These are phyloP conservation scores for Stemphylium beticola DNA, from an alignment of 2,329 filamentous ascomycete genomes.

Conservation along the genomic window DNA sequence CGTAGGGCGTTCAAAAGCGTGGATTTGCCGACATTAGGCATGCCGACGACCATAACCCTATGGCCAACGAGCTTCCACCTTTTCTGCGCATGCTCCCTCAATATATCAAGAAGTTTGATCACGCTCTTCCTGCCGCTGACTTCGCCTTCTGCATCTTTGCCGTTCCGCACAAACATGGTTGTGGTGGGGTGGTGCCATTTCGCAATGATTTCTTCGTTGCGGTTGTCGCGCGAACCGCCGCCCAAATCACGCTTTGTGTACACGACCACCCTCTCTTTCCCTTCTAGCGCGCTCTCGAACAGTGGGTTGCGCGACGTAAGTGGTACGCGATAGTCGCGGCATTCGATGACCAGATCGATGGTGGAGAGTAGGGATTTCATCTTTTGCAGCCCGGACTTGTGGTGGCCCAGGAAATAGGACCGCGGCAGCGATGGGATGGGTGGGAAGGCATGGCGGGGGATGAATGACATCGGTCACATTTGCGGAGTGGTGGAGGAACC, in stretches of 20 bases:
- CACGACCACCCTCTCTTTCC: constrained; percentile 77
- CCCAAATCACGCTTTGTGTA: constrained; percentile 83
- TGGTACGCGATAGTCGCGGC: constrained; percentile 89
- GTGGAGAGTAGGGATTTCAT: constrained; percentile 82
- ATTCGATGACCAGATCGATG: constrained; percentile 90
- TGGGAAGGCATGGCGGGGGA: constrained; percentile 76
- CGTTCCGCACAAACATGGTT: constrained; percentile 60
- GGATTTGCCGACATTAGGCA: constrained; percentile 98
- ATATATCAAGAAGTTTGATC: constrained; percentile 54
- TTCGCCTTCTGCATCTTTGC: constrained; percentile 36
- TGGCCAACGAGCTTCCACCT: constrained; percentile 75
- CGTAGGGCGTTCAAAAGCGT: constrained; percentile 90
- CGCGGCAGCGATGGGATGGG: constrained; percentile 77
- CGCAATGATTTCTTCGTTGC: constrained; percentile 59
- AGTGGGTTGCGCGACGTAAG: constrained; percentile 88
- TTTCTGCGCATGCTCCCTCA: constrained; percentile 58
- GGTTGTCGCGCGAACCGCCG: constrained; percentile 31
- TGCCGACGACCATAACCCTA: constrained; percentile 86
- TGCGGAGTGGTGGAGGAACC: background rate
- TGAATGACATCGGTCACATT: constrained; percentile 55
- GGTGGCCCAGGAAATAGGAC: constrained; percentile 95
- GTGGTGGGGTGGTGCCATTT: constrained; percentile 61
- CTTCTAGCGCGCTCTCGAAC: constrained; percentile 78
- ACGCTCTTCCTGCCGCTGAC: constrained; percentile 29
- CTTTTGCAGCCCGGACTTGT: constrained; percentile 77